These are phyloP conservation scores for Globisporangium paroecandrum DNA, from an alignment of 352 stramenopile genomes.

Conservation along the genomic window DNA sequence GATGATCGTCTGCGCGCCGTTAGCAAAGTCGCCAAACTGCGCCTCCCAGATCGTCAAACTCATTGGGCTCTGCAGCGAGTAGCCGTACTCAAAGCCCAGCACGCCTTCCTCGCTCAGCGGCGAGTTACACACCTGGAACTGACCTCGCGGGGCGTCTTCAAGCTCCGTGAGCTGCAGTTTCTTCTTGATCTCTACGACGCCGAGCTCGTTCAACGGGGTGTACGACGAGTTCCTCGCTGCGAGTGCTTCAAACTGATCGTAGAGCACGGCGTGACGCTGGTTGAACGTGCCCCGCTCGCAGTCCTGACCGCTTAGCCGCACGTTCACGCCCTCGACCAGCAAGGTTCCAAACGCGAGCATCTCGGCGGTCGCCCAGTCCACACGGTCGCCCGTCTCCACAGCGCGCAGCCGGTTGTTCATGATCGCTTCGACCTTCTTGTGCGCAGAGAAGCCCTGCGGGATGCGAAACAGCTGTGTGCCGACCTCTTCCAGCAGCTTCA, in stretches of 20 bases:
- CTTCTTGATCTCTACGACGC: slow-evolving; percentile 39
- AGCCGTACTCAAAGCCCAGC: slow-evolving; percentile 87
- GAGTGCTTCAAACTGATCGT: slow-evolving; percentile 82
- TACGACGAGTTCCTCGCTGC: slow-evolving; percentile 87
- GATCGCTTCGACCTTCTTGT: slow-evolving; percentile 84
- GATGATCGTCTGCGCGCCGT: slow-evolving; percentile 87
- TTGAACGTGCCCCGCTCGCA: slow-evolving; percentile 89
- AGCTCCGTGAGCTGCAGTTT: slow-evolving; percentile 36
- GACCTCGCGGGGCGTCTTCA: slow-evolving; percentile 37
- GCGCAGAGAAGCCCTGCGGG: slow-evolving; percentile 75
- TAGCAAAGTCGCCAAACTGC: slow-evolving; percentile 88
- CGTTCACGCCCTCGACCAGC: slow-evolving; percentile 78
- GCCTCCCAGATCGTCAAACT: slow-evolving; percentile 91
- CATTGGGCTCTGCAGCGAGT: slow-evolving; percentile 74
- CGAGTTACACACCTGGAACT: slow-evolving; percentile 81
- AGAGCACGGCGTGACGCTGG: slow-evolving; percentile 86
- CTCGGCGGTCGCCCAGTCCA: slow-evolving; percentile 89
- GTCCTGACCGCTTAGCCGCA: slow-evolving; percentile 87
- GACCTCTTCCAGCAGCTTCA: slow-evolving; percentile 68
- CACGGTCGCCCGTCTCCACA: slow-evolving; percentile 72
- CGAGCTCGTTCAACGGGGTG: slow-evolving; percentile 91
- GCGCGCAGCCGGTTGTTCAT: slow-evolving; percentile 83
- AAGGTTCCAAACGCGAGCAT: slow-evolving; percentile 83
- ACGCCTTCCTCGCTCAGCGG: slow-evolving; percentile 81
- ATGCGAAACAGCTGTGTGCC: slow-evolving; percentile 76